Evolutionary conservation across 2,329 filamentous ascomycete species (phyloP), one percentile per base, ranked within the genome.

Genomic region (Aspergillus intermedius): DNA sequence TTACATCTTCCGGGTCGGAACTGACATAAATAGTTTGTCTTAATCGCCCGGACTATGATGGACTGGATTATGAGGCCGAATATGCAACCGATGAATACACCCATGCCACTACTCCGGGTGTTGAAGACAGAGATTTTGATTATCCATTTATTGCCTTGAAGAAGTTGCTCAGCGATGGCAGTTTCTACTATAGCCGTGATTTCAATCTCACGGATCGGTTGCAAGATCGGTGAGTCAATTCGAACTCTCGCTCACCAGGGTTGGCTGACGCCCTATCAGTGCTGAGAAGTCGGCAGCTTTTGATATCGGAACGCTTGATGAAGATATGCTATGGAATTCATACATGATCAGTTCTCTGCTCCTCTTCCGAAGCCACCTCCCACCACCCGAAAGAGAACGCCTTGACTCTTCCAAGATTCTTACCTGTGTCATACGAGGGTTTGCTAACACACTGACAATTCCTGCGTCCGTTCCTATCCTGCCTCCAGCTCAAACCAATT

Each of bases 161-260:
- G 69, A 97, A 95, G 75, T 79, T 98, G 34, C 75, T 98, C 48
- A 86, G 88, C 63, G 91, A 94, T 66, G 91, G 91, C 22, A 95
- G 87, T 25, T 98, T 98, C 66, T 98, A 97, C 68, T 98, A 96
- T 73, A 96, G 90, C 65, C 88, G 89, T n/a, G 90, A 97, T 68
- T 98, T 98, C 67, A 91, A 98, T 65, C 76, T 98, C 44, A 98
- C 93, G 3, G 91, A 95, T 68, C 81, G 93, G 57, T 73, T 97
- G 54, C 93, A 98, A 69, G 87, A 96, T 63, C 83, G 91, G 80
- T 89, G 65, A 60, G 68, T 46, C 48, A 9, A 37, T 25, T n/a
- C 15, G 47, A 47, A 48, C 46, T 25, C 30, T 22, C 25, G 43
- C 25, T 15, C 10, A 15, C 47, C 13, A 25, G 21, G 12, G 49